phyloP scores from a whole-genome alignment of 352 stramenopile species.

The Pseudoperonospora humuli region DNA sequence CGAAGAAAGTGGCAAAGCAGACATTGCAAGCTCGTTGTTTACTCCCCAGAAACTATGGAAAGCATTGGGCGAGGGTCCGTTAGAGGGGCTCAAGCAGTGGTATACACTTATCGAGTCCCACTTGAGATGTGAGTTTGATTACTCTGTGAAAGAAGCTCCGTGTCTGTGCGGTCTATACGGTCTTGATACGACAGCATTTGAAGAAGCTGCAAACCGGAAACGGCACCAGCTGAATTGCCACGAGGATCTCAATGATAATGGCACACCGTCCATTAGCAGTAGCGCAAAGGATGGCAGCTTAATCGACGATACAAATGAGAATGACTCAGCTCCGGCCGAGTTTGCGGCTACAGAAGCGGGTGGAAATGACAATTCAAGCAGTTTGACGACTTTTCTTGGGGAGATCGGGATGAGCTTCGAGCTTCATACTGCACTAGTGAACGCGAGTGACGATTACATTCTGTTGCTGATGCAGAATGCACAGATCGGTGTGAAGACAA shows the following conservation, averaged over 20 bases:
- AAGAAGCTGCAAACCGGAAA: slow-evolving; percentile 18
- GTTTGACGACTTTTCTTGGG: slow-evolving; percentile 32
- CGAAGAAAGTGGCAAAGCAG: slow-evolving; percentile 23
- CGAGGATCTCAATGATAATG: slow-evolving; percentile 1
- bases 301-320: neutral
- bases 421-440: slow-evolving; percentile 36
- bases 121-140: slow-evolving; percentile 71
- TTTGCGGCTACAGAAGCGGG: neutral
- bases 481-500: slow-evolving; percentile 32
- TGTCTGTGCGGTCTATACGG: slow-evolving; percentile 72
- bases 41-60: slow-evolving; percentile 75
- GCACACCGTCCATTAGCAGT: slow-evolving; percentile 1
- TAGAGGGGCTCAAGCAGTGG: slow-evolving; percentile 69
- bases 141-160: slow-evolving; percentile 59
- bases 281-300: neutral
- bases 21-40: slow-evolving; percentile 74
- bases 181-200: slow-evolving; percentile 40
- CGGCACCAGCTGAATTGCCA: slow-evolving; percentile 7
- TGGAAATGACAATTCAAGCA: slow-evolving; percentile 6
- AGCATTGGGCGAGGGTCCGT: slow-evolving; percentile 41
- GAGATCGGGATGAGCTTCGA: slow-evolving; percentile 41
- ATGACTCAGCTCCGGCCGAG: neutral
- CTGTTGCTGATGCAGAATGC: slow-evolving; percentile 62
- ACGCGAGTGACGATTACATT: slow-evolving; percentile 67
- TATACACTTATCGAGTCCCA: slow-evolving; percentile 80